Evolutionary conservation across 1,284 basidiomycete species (phyloP).

Genomic region (Cryptococcus sp.): DNA sequence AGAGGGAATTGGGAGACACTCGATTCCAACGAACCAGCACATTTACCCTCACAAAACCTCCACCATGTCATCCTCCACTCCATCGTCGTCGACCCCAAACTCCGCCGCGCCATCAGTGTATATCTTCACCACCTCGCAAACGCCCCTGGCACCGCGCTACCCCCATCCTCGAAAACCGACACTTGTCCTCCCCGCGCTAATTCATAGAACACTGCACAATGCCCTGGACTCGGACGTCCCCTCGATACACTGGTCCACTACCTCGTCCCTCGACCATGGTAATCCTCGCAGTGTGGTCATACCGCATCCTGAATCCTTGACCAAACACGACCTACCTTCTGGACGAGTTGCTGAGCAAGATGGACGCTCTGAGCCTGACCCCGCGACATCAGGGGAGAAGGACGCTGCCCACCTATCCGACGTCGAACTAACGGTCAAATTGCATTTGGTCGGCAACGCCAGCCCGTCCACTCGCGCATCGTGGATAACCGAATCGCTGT

Average conservation of each 20-base stretch:
- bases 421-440: constrained; percentile 49
- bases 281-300: constrained; percentile 13
- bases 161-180: constrained; percentile 39
- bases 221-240: constrained; percentile 41
- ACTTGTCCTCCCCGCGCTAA: constrained; percentile 43
- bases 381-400: not conserved
- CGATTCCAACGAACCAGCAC: too few species aligned
- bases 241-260: constrained; percentile 14
- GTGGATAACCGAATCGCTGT: constrained; percentile 33
- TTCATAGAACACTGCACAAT: constrained; percentile 50
- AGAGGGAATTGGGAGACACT: too few species aligned
- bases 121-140: constrained; percentile 49
- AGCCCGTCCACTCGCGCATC: not conserved
- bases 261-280: constrained; percentile 2
- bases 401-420: constrained; percentile 16
- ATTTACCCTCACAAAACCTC: too few species aligned
- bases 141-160: constrained; percentile 45
- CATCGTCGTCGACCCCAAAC: too few species aligned
- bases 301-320: constrained; percentile 36
- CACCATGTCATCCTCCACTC: too few species aligned
- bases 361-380: not conserved
- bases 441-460: constrained; percentile 36
- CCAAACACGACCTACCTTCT: constrained; percentile 37
- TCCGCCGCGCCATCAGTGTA: constrained; percentile 18
- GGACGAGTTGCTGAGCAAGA: too few species aligned